These are phyloP conservation scores for Cordyceps fumosorosea DNA, from an alignment of 2,329 filamentous ascomycete species.

Conservation along the genomic window DNA sequence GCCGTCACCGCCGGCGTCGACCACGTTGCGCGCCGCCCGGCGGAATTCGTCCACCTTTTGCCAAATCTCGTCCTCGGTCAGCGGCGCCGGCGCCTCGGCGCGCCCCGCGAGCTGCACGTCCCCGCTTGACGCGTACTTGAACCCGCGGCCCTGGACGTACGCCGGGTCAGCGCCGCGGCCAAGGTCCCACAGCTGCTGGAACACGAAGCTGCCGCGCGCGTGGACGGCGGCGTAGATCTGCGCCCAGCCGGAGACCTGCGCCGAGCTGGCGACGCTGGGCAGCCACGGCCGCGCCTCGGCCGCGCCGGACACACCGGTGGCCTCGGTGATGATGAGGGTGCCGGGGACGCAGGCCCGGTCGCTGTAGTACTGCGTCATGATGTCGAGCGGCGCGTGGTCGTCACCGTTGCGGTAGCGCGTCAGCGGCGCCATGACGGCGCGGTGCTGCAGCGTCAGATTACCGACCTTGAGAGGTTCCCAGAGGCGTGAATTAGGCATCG, in stretches of 20 bases:
- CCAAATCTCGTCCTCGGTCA: conserved; percentile 62
- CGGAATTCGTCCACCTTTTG: conserved; percentile 55
- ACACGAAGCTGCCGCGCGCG: conserved; percentile 23
- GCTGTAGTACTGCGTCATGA: conserved; percentile 24
- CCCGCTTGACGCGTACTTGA: conserved; percentile 22
- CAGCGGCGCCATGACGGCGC: conserved; percentile 46
- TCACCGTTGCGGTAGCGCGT: conserved; percentile 46
- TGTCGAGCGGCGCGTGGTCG: conserved; percentile 22
- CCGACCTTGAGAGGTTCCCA: conserved; percentile 35
- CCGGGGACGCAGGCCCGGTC: conserved; percentile 38
- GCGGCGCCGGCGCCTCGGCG: background rate
- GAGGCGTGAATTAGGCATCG: conserved; percentile 25
- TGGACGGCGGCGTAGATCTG: conserved; percentile 24
- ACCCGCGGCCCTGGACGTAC: conserved; percentile 19
- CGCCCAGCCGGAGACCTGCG: conserved; percentile 23
- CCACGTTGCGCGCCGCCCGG: conserved; percentile 46
- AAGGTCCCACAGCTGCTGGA: conserved; percentile 22
- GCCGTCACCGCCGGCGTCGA: conserved; percentile 62
- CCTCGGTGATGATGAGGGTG: conserved; percentile 26
- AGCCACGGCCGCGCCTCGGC: conserved; percentile 19
- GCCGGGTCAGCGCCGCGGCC: conserved; percentile 19
- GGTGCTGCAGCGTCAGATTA: conserved; percentile 28
- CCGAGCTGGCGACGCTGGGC: conserved; percentile 39
- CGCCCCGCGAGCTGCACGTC: conserved; percentile 20
- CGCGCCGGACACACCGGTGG: conserved; percentile 21